phyloP scores from a whole-genome alignment of 2,329 filamentous ascomycete genomes.

The Hypomyces rosellus region DNA sequence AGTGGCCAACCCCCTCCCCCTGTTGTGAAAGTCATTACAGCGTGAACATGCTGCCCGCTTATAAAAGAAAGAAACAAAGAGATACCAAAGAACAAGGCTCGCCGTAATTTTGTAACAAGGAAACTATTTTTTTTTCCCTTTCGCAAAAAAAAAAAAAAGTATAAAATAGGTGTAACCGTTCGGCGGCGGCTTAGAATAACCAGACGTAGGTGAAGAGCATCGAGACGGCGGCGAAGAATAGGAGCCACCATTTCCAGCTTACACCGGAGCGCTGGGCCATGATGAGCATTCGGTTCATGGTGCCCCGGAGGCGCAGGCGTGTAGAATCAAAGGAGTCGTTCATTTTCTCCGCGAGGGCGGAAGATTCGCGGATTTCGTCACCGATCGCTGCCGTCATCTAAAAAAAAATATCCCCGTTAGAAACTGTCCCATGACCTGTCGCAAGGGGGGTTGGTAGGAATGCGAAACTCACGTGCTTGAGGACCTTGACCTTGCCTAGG shows the following conservation, averaged over 20 bases:
- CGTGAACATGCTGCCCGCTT: no score
- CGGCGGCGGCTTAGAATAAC: slow-evolving; percentile 55
- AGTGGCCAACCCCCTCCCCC: no score
- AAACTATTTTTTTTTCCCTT: no score
- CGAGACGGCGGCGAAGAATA: slow-evolving; percentile 78
- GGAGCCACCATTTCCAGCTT: slow-evolving; percentile 89
- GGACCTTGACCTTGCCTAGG: slow-evolving; percentile 76
- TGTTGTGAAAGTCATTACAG: no score
- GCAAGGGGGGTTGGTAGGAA: background rate
- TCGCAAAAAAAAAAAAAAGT: no score
- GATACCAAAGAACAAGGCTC: no score
- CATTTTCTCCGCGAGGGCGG: slow-evolving; percentile 86
- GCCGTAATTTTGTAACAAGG: no score
- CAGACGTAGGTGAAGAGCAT: slow-evolving; percentile 88
- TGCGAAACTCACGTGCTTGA: slow-evolving; percentile 71
- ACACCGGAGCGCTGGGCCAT: slow-evolving; percentile 96
- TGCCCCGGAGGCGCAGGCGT: slow-evolving; percentile 71
- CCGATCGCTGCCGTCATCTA: slow-evolving; percentile 90
- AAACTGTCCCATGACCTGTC: background rate
- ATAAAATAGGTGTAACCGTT: no score
- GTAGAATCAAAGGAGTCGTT: slow-evolving; percentile 91
- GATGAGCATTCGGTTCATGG: slow-evolving; percentile 93
- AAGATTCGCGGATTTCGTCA: slow-evolving; percentile 88
- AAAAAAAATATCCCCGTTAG: background rate
- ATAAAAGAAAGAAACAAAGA: no score